Conservation (phyloP, 176 grass and related monocot species). For the Thalia dealbata region DNA sequence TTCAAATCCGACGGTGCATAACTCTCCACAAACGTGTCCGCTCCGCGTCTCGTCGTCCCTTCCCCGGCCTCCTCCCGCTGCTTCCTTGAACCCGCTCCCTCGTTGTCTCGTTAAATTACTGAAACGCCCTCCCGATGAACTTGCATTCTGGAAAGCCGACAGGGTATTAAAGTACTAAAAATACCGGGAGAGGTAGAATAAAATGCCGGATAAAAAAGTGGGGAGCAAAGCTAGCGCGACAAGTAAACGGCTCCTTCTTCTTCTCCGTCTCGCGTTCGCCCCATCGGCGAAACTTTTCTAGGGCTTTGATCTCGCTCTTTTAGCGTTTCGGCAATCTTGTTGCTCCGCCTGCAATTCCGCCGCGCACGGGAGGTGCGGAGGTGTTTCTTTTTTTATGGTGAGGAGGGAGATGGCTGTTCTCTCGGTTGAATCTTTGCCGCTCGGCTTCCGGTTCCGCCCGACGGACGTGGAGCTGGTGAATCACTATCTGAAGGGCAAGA, state of each 20-base stretch:
- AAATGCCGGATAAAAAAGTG: not conserved
- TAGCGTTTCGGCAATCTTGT: not conserved
- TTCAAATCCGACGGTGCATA: not conserved
- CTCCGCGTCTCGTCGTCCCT: not conserved
- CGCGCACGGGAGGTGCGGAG: no score
- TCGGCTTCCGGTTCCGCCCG: slow-evolving; percentile 56
- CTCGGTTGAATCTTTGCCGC: slow-evolving; percentile 20
- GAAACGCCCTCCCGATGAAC: no score
- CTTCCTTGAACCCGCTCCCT: no score
- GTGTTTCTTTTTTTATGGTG: not conserved
- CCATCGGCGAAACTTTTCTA: not conserved
- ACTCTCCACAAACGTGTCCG: not conserved
- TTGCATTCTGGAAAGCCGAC: no score
- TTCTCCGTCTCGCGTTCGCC: no score
- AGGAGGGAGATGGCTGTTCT: slow-evolving; percentile 7
- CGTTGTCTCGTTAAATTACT: no score
- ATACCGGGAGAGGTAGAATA: not conserved
- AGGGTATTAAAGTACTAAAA: no score
- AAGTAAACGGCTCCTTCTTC: no score
- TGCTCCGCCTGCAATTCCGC: no score
- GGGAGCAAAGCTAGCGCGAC: not conserved
- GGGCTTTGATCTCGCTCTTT: not conserved
- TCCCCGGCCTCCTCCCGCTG: not conserved
- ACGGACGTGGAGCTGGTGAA: slow-evolving; percentile 55
- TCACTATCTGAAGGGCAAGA: slow-evolving; percentile 67